Percentiles rank a stretch among this genome's conserved stretches.
These are phyloP conservation scores for Ceratocystis destructans DNA, from an alignment of 2,329 filamentous ascomycete species.

Conservation along the genomic window DNA sequence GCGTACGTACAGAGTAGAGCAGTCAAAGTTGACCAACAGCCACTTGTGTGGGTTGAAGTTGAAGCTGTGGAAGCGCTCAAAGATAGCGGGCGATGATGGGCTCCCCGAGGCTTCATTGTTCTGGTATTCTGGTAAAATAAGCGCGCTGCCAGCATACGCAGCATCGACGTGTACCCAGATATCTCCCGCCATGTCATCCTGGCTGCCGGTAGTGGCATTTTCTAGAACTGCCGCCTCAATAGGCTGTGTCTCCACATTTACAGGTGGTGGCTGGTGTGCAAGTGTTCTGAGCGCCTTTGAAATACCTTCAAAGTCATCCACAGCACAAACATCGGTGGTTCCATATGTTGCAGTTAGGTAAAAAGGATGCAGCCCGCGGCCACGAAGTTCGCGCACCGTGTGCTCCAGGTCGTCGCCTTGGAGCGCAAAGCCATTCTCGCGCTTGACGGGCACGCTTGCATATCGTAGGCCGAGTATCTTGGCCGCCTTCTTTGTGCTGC, in stretches of 20 bases:
- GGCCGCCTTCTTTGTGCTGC: constrained; percentile 74
- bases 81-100: constrained; percentile 31
- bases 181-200: constrained; percentile 29
- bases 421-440: constrained; percentile 54
- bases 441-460: constrained; percentile 49
- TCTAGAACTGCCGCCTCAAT: not conserved
- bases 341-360: constrained; percentile 75
- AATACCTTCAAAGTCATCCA: constrained; percentile 67
- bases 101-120: constrained; percentile 41
- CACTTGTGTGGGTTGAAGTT: constrained; percentile 97
- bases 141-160: constrained; percentile 76
- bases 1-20: constrained; percentile 65
- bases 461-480: constrained; percentile 76
- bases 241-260: not conserved
- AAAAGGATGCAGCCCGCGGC: constrained; percentile 65
- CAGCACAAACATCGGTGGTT: constrained; percentile 75
- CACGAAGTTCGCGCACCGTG: constrained; percentile 50
- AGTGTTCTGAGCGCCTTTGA: constrained; percentile 31
- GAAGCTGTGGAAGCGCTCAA: constrained; percentile 68
- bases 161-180: constrained; percentile 92
- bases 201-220: constrained; percentile 20
- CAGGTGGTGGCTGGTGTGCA: not conserved
- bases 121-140: constrained; percentile 70
- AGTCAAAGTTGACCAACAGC: constrained; percentile 88
- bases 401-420: constrained; percentile 47